Conservation (phyloP, 192 early-diverging fungal species). For the Jimgerdemannia flammicorona region DNA sequence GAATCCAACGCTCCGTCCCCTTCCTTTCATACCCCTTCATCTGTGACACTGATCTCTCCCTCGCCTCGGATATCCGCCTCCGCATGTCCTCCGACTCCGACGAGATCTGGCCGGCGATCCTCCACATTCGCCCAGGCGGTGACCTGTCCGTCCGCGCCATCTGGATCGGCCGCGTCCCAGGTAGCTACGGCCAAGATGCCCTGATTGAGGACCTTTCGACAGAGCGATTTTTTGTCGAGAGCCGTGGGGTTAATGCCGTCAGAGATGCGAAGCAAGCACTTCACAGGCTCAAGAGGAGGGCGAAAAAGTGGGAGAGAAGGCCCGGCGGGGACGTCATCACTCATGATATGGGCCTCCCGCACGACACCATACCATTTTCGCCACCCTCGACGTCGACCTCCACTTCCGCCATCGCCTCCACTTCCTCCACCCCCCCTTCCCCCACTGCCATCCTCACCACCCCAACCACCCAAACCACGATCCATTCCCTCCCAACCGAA, state of each 20-base stretch:
- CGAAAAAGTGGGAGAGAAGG: constrained; percentile 19
- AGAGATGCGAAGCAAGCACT: constrained; percentile 4
- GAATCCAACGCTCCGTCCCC: constrained; percentile 13
- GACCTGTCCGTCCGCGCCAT: constrained; percentile 20
- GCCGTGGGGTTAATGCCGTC: constrained; percentile 9
- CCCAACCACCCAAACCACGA: background rate
- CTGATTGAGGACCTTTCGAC: constrained; percentile 16
- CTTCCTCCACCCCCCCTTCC: background rate
- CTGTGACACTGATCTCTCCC: constrained; percentile 12
- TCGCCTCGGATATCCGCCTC: constrained; percentile 18
- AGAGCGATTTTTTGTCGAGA: constrained; percentile 17
- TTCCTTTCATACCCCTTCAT: constrained; percentile 31
- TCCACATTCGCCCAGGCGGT: background rate
- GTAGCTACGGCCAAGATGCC: constrained; percentile 13
- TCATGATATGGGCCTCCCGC: background rate
- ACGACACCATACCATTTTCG: background rate
- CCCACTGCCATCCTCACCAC: background rate
- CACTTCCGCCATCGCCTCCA: background rate
- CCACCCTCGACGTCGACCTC: background rate
- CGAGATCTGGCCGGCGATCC: constrained; percentile 27
- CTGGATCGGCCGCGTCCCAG: constrained; percentile 19
- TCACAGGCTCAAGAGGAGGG: constrained; percentile 18
- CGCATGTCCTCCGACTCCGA: constrained; percentile 5
- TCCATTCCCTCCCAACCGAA: background rate
- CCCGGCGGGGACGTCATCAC: background rate